Conservation (phyloP, 345 rosid species). For the Linum trigynum region DNA sequence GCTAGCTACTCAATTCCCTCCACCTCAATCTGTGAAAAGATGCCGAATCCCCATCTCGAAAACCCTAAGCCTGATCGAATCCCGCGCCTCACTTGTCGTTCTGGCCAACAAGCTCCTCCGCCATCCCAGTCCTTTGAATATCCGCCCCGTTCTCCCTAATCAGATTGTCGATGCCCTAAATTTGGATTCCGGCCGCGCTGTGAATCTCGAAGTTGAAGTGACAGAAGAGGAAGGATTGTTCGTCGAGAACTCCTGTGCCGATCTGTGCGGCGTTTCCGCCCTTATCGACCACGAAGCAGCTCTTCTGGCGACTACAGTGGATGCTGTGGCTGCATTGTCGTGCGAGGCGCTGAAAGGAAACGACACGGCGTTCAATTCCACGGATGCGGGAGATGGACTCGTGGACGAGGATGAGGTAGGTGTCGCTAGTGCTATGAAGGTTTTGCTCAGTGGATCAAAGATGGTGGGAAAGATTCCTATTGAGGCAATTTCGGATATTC, state of each 20-base stretch:
- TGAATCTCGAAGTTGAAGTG: conserved; percentile 23
- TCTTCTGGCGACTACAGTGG: conserved; percentile 36
- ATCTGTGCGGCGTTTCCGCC: conserved; percentile 41
- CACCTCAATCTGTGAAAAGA: neutral
- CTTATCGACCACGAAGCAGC: conserved; percentile 49
- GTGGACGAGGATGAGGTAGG: conserved; percentile 51
- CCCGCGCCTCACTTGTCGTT: conserved; percentile 38
- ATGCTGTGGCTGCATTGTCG: conserved; percentile 61
- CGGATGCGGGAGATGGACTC: conserved; percentile 63
- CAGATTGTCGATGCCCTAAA: conserved; percentile 28
- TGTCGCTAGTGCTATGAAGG: conserved; percentile 65
- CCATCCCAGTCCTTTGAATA: conserved; percentile 17
- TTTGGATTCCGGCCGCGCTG: conserved; percentile 2
- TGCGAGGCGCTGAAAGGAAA: conserved; percentile 57
- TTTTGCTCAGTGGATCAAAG: conserved; percentile 66
- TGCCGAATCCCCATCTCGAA: conserved; percentile 11
- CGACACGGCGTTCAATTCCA: conserved; percentile 34
- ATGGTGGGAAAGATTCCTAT: conserved; percentile 32
- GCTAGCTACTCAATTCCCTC: conserved; percentile 22
- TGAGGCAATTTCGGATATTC: conserved; percentile 39
- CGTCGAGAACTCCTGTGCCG: conserved; percentile 26
- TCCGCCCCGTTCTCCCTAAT: conserved; percentile 34
- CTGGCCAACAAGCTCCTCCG: conserved; percentile 56
- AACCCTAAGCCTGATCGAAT: conserved; percentile 30
- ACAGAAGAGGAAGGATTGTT: conserved; percentile 35